Conservation (phyloP, 495 filamentous ascomycete genomes). For the Aspergillus bridgeri region DNA sequence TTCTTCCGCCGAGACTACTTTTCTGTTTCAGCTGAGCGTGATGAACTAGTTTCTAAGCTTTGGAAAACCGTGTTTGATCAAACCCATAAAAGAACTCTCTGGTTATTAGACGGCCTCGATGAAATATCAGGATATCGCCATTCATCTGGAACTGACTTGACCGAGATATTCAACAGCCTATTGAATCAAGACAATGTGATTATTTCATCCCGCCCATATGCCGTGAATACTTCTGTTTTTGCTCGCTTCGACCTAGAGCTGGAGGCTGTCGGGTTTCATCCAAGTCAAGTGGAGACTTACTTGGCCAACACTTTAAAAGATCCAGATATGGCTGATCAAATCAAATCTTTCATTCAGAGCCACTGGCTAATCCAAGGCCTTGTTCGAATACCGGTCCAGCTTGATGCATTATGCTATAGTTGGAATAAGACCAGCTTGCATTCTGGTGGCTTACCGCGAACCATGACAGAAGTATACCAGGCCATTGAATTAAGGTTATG, state of each 20-base stretch:
- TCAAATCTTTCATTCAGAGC: slow-evolving; percentile 27
- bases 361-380: slow-evolving; percentile 34
- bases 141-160: no score
- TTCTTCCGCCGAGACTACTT: no score
- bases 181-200: no score
- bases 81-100: no score
- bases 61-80: no score
- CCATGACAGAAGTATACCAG: slow-evolving; percentile 43
- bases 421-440: slow-evolving; percentile 23
- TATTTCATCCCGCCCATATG: slow-evolving; percentile 17
- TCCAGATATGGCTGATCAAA: not conserved
- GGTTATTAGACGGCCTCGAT: no score
- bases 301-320: not conserved
- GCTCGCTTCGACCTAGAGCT: slow-evolving; percentile 15
- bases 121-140: no score
- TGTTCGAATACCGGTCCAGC: slow-evolving; percentile 44
- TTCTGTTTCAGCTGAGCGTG: no score
- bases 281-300: slow-evolving; percentile 14
- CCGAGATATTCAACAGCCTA: no score
- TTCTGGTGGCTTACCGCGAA: slow-evolving; percentile 22
- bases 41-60: no score
- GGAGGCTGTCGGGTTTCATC: slow-evolving; percentile 17
- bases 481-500: slow-evolving; percentile 35
- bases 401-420: slow-evolving; percentile 44
- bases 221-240: not conserved